Percentiles rank a stretch among this genome's conserved stretches.
Conservation (phyloP, 1,139 yeast species). For the Taphrina communis region DNA sequence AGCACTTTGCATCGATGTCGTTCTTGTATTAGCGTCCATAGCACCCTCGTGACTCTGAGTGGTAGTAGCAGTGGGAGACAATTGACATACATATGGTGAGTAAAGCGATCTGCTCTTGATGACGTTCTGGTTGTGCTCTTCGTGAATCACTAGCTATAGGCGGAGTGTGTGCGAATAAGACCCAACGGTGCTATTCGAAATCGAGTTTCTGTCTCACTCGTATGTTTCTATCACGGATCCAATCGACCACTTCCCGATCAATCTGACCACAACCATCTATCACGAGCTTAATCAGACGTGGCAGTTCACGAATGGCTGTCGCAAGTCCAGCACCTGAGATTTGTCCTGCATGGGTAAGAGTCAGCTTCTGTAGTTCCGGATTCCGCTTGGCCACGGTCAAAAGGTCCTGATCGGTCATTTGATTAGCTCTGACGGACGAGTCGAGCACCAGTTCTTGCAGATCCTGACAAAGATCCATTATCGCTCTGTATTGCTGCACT, state of each 20-base stretch:
- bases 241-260: constrained; percentile 1
- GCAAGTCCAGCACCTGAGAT: constrained; percentile 11
- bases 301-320: neutral
- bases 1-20: no score
- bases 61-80: no score
- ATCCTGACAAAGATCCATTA: neutral
- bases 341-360: neutral
- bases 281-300: neutral
- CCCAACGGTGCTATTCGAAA: no score
- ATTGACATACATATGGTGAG: no score
- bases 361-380: neutral
- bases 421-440: no score
- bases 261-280: constrained; percentile 24
- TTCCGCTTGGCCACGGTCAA: neutral
- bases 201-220: constrained; percentile 10
- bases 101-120: no score
- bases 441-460: constrained; percentile 7
- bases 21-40: no score
- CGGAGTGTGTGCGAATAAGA: no score
- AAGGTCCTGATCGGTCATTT: neutral
- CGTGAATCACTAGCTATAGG: no score
- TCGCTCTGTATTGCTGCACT: neutral
- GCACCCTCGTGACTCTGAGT: no score
- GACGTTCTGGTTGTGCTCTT: no score
- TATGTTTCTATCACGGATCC: constrained; percentile 8